Percentiles rank a stretch among this genome's conserved stretches.
Evolutionary conservation across 2,329 filamentous ascomycete genomes (phyloP).

Genomic region (Aspergillus ochraceus): DNA sequence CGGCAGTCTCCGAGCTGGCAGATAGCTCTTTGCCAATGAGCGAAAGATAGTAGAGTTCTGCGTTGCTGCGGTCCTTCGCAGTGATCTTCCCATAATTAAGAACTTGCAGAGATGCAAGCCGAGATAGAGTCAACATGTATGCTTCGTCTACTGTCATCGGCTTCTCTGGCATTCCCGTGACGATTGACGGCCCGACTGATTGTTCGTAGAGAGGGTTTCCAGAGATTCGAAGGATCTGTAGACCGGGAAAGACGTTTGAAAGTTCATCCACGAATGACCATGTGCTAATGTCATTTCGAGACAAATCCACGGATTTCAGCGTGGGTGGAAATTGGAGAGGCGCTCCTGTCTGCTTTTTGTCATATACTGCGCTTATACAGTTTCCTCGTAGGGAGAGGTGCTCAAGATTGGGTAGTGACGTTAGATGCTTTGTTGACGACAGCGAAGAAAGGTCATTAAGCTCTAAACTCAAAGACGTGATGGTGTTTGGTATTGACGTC

Average conservation of each 20-base stretch:
- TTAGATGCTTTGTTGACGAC: slow-evolving; percentile 48
- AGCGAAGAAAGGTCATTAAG: slow-evolving; percentile 45
- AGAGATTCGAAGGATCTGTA: slow-evolving; percentile 74
- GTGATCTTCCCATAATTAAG: slow-evolving; percentile 65
- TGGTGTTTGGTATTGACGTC: slow-evolving; percentile 29
- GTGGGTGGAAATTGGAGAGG: slow-evolving; percentile 54
- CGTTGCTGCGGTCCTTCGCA: slow-evolving; percentile 74
- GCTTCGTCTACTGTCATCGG: slow-evolving; percentile 67
- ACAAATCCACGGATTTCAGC: slow-evolving; percentile 69
- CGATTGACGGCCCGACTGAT: slow-evolving; percentile 30
- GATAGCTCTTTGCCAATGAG: slow-evolving; percentile 76
- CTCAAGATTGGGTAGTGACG: slow-evolving; percentile 52
- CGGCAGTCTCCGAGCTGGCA: slow-evolving; percentile 41
- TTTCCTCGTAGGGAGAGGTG: slow-evolving; percentile 71
- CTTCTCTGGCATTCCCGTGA: slow-evolving; percentile 41
- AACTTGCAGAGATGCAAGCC: slow-evolving; percentile 64
- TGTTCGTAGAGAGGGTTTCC: slow-evolving; percentile 80
- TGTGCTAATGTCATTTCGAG: slow-evolving; percentile 66
- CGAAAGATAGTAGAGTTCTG: slow-evolving; percentile 90
- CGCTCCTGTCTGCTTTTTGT: slow-evolving; percentile 32
- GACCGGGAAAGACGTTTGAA: slow-evolving; percentile 66
- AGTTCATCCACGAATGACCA: slow-evolving; percentile 77
- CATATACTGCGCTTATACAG: slow-evolving; percentile 55
- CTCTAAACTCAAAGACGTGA: slow-evolving; percentile 52
- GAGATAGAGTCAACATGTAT: slow-evolving; percentile 83